Evolutionary conservation across 176 grass and related monocot genomes (phyloP), one percentile per base, ranked within the genome.

Genomic region (Themeda triandra): DNA sequence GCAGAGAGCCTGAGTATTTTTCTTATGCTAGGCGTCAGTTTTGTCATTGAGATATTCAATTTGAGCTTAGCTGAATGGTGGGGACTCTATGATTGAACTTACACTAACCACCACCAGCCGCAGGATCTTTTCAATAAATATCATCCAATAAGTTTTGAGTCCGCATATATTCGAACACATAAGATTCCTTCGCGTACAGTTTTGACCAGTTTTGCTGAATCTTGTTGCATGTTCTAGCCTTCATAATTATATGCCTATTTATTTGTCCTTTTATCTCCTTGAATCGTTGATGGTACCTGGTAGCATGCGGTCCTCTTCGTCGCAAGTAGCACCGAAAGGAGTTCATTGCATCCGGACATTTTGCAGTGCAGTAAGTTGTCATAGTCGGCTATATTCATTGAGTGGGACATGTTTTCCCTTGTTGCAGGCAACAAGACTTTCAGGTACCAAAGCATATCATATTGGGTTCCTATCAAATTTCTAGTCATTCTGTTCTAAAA

Each of bases 71-170:
- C 73, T 83, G 35, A 77, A 64, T 25, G 23, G 65, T 82, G 31
- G 71, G 53, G 32, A 36, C 66, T 86, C 88, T 78, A 66, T 83
- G 66, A 90, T 83, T 67, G 79, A 31, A 49, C 28, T 66, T 72
- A 12, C 58, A 77, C 14, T 86, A 83, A 31, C 70, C 37, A 24
- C 36, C 62, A 82, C 4, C 35, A 76, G 17, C 66, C 1, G 24
- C 25, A 73, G 27, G 44, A 86, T 82, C 17, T 82, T 66, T 82
- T 68, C 1, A 37, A 23, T 4, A 39, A 46, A 82, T 77, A 44
- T 24, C 63, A 13, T 2, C 66, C 29, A 18, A 76, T 82, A 44
- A 58, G 63, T 69, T 49, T 77, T 58, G 44, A 68, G 83, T 79
- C 44, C 66, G 10, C 46, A 8, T 75, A 80, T 36, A 80, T 81